These are phyloP conservation scores for Annulohypoxylon bovei DNA, from an alignment of 495 filamentous ascomycete genomes.

Conservation along the genomic window DNA sequence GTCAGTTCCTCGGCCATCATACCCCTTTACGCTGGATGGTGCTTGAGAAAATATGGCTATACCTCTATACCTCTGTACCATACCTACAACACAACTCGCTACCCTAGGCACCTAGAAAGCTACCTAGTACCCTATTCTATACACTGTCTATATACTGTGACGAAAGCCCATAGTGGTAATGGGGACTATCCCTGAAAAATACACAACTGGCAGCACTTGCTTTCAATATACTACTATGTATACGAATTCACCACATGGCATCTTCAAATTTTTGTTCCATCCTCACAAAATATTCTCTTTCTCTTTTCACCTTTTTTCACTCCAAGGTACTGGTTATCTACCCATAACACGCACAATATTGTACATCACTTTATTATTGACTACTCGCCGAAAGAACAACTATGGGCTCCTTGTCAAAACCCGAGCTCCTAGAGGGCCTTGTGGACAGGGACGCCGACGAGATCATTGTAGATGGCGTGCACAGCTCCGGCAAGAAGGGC, in stretches of 20 bases:
- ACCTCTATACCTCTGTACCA: neutral
- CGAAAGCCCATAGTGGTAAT: neutral
- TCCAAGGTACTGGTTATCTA: neutral
- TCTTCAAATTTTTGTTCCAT: neutral
- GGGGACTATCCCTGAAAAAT: neutral
- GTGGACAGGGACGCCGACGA: neutral
- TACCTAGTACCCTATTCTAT: too few species aligned
- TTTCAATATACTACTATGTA: neutral
- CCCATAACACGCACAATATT: neutral
- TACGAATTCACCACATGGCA: neutral
- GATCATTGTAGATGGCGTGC: too few species aligned
- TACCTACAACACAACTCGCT: neutral
- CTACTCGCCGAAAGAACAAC: neutral
- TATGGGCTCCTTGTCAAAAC: neutral
- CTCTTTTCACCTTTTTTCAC: neutral
- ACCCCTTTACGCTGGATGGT: neutral
- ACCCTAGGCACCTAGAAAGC: too few species aligned
- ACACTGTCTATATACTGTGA: neutral
- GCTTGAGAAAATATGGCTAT: neutral
- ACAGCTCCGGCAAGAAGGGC: neutral
- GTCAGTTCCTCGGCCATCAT: neutral
- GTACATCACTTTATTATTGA: neutral
- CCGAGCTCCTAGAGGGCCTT: neutral
- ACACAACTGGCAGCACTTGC: neutral
- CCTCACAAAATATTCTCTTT: neutral